Base-by-base conservation (phyloP, 805 yeast genomes). In the Starmerella cellae region DNA sequence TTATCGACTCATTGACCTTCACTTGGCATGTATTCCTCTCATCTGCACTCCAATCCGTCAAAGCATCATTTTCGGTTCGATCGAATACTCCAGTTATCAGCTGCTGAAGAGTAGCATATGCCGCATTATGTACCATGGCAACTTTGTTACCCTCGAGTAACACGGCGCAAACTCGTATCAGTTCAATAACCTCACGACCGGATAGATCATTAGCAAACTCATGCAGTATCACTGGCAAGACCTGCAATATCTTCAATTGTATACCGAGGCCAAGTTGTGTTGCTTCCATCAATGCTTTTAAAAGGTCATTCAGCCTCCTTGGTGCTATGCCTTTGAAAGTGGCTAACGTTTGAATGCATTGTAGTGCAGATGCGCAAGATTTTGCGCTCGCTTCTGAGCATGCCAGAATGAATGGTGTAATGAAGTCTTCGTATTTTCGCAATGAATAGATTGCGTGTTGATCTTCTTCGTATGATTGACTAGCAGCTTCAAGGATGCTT, bases 71-170 rank as follows among this genome's bases (percentile, higher is more conserved):
- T 43, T 65, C 71, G 37, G 75, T 69, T 55, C 74, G 69, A 43
- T 88, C 97, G 59, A 80, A 88, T 0, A 85, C 71, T 24, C 80
- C 74, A 29, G 80, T 74, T 35, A 85, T 70, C 34, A 91, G 62
- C 58, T 91, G 97, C 48, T 85, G 93, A 36, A 85, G 69, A 3
- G 97, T 84, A 2, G 97, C 98, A 38, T 83, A 77, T 0, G 97
- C 95, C 0, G 97, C 82, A 54, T 85, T 87, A 13, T 75, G 69
- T 4, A 91, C 94, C 52, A 82, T 82, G 0, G 80, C 74, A 4
- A 77, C 71, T 52, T 81, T 79, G 47, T 75, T 79, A 13, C 75
- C 69, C 13, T 74, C 64, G 43, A 82, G 85, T 38, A 91, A 66
- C 27, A 75, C 70, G 0, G 91, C 71, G 56, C 94, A 82, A 2